Percentiles rank a stretch among this genome's conserved stretches.
Conservation (phyloP, 305 asterid species). For the Petunia hybrid region DNA sequence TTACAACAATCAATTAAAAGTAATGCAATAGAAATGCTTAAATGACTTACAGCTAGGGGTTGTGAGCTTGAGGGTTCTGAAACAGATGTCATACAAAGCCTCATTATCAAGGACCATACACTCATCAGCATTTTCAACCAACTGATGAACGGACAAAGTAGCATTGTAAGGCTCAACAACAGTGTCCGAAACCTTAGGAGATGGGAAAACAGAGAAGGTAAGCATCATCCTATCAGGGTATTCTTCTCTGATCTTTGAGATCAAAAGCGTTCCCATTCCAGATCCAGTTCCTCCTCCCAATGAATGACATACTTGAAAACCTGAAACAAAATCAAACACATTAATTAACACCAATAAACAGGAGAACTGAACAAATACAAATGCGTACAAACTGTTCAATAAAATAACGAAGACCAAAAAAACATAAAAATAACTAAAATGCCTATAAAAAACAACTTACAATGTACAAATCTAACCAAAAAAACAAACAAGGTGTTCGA, state of each 20-base stretch:
- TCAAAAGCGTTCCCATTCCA: slow-evolving; percentile 56
- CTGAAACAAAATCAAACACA: slow-evolving; percentile 31
- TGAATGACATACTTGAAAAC: slow-evolving; percentile 57
- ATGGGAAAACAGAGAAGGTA: slow-evolving; percentile 56
- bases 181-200: slow-evolving; percentile 58
- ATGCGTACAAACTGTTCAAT: no score
- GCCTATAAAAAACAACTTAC: no score
- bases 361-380: neutral
- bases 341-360: neutral
- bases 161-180: slow-evolving; percentile 62
- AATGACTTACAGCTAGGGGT: slow-evolving; percentile 56
- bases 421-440: neutral
- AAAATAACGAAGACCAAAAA: no score
- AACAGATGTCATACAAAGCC: slow-evolving; percentile 55
- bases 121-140: slow-evolving; percentile 56
- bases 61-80: slow-evolving; percentile 56
- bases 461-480: no score
- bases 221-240: slow-evolving; percentile 59
- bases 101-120: slow-evolving; percentile 57
- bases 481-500: no score
- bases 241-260: slow-evolving; percentile 55
- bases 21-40: neutral
- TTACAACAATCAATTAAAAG: neutral
- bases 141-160: slow-evolving; percentile 54
- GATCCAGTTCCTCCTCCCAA: slow-evolving; percentile 60